phyloP scores from a whole-genome alignment of 164 flowering plant species.

The Vitis riparia region DNA sequence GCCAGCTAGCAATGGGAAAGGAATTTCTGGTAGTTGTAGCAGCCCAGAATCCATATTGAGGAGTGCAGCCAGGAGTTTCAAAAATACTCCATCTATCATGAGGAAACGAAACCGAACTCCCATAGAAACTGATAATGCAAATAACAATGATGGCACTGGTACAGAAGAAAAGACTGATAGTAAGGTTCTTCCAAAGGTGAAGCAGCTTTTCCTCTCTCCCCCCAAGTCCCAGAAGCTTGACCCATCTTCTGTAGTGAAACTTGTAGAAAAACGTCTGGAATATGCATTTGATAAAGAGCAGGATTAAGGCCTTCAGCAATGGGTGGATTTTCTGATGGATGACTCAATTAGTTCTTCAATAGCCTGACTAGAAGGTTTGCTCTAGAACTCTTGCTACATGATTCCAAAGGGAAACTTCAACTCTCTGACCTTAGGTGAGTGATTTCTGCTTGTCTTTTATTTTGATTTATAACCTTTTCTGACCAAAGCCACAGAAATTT shows the following conservation, averaged over 20 bases:
- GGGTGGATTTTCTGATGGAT: too few relatives aligned
- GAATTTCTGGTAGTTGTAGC: constrained; percentile 6
- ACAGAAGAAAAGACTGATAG: constrained; percentile 11
- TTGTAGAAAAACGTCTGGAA: constrained; percentile 37
- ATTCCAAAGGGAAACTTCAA: too few relatives aligned
- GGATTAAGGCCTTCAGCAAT: constrained; percentile 6
- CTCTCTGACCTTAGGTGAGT: too few relatives aligned
- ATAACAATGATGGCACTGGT: constrained; percentile 9
- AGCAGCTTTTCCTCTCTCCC: constrained; percentile 24
- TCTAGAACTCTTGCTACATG: too few relatives aligned
- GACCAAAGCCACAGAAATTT: too few relatives aligned
- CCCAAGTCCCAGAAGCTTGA: constrained; percentile 9
- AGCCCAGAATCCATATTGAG: constrained; percentile 46
- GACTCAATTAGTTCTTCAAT: too few relatives aligned
- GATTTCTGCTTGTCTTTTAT: too few relatives aligned
- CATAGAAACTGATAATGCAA: constrained; percentile 6
- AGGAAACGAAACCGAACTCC: constrained; percentile 31
- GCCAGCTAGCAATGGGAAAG: constrained; percentile 15
- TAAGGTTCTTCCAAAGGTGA: constrained; percentile 10
- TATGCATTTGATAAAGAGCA: constrained; percentile 30
- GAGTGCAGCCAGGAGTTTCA: constrained; percentile 42
- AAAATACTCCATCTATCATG: constrained; percentile 49
- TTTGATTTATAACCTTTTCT: too few relatives aligned
- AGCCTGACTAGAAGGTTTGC: too few relatives aligned
- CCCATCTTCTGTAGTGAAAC: constrained; percentile 12